phyloP scores from a whole-genome alignment of 352 stramenopile species.

The Pseudoperonospora humuli region DNA sequence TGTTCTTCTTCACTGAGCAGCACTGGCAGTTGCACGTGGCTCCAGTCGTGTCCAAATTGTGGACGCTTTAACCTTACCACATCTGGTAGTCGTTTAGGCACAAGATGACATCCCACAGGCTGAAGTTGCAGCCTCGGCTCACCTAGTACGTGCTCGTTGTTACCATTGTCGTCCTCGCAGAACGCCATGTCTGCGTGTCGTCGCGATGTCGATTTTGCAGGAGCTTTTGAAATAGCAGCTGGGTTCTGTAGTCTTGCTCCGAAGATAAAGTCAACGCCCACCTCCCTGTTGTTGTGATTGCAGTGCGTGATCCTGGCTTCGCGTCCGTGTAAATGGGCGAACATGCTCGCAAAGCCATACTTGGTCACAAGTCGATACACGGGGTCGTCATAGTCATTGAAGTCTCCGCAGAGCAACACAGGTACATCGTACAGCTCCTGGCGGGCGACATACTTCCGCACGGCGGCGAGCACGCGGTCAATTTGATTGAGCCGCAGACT shows the following conservation, averaged over 20 bases:
- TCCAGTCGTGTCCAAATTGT: slow-evolving; percentile 68
- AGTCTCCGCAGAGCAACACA: slow-evolving; percentile 79
- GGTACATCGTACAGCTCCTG: slow-evolving; percentile 62
- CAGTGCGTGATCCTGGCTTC: slow-evolving; percentile 82
- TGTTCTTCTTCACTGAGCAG: slow-evolving; percentile 43
- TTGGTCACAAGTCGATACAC: slow-evolving; percentile 70
- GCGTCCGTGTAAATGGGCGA: slow-evolving; percentile 60
- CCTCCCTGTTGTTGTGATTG: slow-evolving; percentile 86
- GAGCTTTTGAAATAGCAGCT: background rate
- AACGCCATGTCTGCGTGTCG: background rate
- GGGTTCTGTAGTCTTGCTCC: slow-evolving; percentile 35
- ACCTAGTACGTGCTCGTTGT: background rate
- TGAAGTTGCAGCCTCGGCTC: slow-evolving; percentile 37
- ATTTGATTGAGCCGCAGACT: slow-evolving; percentile 76
- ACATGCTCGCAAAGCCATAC: slow-evolving; percentile 70
- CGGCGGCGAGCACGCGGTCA: slow-evolving; percentile 59
- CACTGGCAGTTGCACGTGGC: slow-evolving; percentile 31
- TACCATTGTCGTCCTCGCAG: slow-evolving; percentile 6
- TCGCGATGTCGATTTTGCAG: background rate
- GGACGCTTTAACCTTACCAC: slow-evolving; percentile 64
- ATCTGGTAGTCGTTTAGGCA: slow-evolving; percentile 56
- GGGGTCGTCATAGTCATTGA: slow-evolving; percentile 82
- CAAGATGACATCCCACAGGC: slow-evolving; percentile 48
- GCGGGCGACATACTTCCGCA: slow-evolving; percentile 55
- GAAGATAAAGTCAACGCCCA: slow-evolving; percentile 85